Conservation (phyloP, 75 land plant species). For the Sequoia sempervirens region DNA sequence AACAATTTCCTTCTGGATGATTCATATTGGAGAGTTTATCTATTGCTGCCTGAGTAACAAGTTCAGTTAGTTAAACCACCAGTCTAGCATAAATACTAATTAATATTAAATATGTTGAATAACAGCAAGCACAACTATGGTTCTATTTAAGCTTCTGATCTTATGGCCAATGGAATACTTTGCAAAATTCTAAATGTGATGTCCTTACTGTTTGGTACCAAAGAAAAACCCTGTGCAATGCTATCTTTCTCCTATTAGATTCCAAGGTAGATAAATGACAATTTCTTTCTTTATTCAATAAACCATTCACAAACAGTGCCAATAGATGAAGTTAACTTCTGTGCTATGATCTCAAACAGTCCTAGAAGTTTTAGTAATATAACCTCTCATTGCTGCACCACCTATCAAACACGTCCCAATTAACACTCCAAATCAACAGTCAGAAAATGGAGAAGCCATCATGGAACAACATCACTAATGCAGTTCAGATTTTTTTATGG, state of each 20-base stretch:
- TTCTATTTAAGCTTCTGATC: neutral
- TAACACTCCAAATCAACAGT: too few relatives aligned
- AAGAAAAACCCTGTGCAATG: neutral
- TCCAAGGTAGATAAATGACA: neutral
- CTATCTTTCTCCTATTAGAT: neutral
- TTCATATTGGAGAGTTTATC: conserved; percentile 68
- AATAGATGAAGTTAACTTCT: neutral
- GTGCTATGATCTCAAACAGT: neutral
- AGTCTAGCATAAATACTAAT: neutral
- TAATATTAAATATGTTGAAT: neutral
- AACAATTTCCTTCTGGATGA: conserved; percentile 83
- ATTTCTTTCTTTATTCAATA: neutral
- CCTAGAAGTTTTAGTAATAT: neutral
- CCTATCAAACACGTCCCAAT: neutral
- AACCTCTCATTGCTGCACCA: neutral
- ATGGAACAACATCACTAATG: neutral
- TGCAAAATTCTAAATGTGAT: neutral
- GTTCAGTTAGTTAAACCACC: neutral
- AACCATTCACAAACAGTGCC: neutral
- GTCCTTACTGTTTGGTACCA: neutral
- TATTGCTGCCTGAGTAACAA: conserved; percentile 58
- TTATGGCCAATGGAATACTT: neutral
- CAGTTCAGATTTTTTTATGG: neutral
- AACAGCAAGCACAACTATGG: neutral
- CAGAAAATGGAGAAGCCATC: too few relatives aligned